These are phyloP conservation scores for Dioscorea zingiberensis DNA, from an alignment of 106 monocot genomes.

Conservation along the genomic window DNA sequence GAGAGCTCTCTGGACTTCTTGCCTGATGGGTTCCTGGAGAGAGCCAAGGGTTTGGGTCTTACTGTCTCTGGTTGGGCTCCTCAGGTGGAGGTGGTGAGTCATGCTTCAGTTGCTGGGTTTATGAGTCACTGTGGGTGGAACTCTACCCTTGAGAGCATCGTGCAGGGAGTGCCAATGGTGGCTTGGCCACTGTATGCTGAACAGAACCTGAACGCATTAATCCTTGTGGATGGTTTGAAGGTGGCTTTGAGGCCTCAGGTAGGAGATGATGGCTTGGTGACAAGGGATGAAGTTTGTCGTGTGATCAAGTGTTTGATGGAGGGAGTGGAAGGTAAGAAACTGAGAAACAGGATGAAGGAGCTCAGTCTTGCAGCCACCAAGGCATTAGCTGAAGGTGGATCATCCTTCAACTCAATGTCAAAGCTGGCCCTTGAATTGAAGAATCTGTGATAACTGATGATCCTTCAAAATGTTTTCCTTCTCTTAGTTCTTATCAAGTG, in stretches of 20 bases:
- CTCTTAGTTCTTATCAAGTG: too few relatives aligned
- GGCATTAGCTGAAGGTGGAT: not conserved
- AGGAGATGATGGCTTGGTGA: not conserved
- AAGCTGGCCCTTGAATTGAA: not conserved
- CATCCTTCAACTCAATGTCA: not conserved
- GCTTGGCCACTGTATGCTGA: conserved; percentile 3
- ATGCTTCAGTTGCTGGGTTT: conserved; percentile 37
- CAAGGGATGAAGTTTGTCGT: not conserved
- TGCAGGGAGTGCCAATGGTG: not conserved
- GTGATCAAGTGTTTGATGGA: conserved; percentile 1
- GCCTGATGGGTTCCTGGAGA: conserved; percentile 1
- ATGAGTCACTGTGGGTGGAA: conserved; percentile 84
- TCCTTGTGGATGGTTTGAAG: conserved; percentile 1
- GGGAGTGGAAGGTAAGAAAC: not conserved
- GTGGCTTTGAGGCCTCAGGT: not conserved
- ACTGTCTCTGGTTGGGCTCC: conserved; percentile 24
- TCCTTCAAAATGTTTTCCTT: too few relatives aligned
- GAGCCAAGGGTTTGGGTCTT: not conserved
- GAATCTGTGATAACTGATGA: too few relatives aligned
- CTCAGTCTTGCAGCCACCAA: not conserved
- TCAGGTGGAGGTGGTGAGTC: conserved; percentile 30
- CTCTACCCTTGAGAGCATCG: conserved; percentile 45
- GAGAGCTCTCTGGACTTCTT: not conserved
- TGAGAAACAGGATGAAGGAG: not conserved
- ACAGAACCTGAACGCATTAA: not conserved